Evolutionary conservation across 208 protist genomes (phyloP).

Genomic region (Angomonas ambiguus): DNA sequence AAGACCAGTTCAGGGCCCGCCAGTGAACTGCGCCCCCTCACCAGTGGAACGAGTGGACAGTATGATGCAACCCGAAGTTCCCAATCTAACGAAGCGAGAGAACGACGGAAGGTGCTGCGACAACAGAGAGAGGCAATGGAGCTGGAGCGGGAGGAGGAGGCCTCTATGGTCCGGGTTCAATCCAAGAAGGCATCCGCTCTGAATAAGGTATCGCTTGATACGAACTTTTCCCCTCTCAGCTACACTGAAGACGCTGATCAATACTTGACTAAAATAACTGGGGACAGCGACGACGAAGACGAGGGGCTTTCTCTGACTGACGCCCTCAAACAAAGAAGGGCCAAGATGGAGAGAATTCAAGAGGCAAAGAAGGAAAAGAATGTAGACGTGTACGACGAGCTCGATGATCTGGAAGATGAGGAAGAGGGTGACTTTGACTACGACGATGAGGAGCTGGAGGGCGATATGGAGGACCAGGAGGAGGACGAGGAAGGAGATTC

Average conservation of each 20-base stretch:
- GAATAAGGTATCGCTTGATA: slow-evolving; percentile 35
- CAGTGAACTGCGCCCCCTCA: slow-evolving; percentile 62
- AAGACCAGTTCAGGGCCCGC: slow-evolving; percentile 54
- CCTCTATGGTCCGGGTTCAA: slow-evolving; percentile 79
- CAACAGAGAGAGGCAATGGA: slow-evolving; percentile 65
- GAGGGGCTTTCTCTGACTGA: slow-evolving; percentile 79
- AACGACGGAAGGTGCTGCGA: slow-evolving; percentile 59
- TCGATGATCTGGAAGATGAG: slow-evolving; percentile 27
- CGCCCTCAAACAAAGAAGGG: slow-evolving; percentile 53
- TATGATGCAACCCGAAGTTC: slow-evolving; percentile 28
- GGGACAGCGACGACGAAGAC: slow-evolving; percentile 19
- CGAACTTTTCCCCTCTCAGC: slow-evolving; percentile 51
- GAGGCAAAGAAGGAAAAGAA: slow-evolving; percentile 21
- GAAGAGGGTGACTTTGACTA: slow-evolving; percentile 17
- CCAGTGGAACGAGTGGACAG: slow-evolving; percentile 29
- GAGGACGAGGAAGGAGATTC: slow-evolving; percentile 24
- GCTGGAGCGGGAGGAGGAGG: slow-evolving; percentile 78
- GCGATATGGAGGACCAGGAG: slow-evolving; percentile 9
- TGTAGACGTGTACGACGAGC: slow-evolving; percentile 12
- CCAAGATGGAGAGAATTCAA: slow-evolving; percentile 25
- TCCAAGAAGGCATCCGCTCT: slow-evolving; percentile 63
- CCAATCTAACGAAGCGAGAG: slow-evolving; percentile 46
- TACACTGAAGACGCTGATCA: slow-evolving; percentile 90
- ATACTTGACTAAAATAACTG: slow-evolving; percentile 84
- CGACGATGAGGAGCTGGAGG: slow-evolving; percentile 15